Conservation (phyloP, 1,284 basidiomycete species). For the Ceratobasidium sp. region DNA sequence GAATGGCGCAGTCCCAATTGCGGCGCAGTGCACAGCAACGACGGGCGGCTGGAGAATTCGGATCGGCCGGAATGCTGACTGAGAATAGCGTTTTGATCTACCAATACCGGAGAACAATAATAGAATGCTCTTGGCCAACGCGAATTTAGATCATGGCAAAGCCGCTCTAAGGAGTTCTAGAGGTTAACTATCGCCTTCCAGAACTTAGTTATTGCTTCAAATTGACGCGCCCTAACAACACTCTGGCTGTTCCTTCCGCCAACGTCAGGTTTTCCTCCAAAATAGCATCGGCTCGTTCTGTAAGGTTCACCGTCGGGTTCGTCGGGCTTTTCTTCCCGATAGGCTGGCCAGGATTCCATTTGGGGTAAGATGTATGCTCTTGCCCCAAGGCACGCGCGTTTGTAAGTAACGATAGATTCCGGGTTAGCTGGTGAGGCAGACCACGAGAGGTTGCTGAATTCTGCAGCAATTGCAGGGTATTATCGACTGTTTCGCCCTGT, state of each 20-base stretch:
- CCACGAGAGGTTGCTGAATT: slow-evolving; percentile 28
- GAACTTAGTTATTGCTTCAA: not conserved
- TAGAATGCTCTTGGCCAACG: slow-evolving; percentile 29
- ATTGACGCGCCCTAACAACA: slow-evolving; percentile 22
- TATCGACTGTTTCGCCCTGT: slow-evolving; percentile 31
- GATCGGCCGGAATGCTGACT: slow-evolving; percentile 22
- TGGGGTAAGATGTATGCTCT: slow-evolving; percentile 19
- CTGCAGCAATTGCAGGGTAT: slow-evolving; percentile 32
- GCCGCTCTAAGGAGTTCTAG: not conserved
- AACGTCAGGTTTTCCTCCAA: slow-evolving; percentile 30
- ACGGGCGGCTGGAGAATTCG: slow-evolving; percentile 6
- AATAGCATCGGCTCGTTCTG: slow-evolving; percentile 2
- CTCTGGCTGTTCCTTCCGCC: slow-evolving; percentile 29
- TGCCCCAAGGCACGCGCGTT: slow-evolving; percentile 26
- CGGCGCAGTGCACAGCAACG: slow-evolving; percentile 31
- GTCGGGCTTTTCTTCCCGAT: slow-evolving; percentile 2
- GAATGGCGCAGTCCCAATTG: slow-evolving; percentile 9
- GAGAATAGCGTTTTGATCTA: not conserved
- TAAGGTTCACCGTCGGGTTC: not conserved
- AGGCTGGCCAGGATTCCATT: slow-evolving; percentile 29
- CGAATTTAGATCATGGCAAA: not conserved
- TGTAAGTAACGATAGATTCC: slow-evolving; percentile 25
- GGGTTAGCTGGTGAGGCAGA: slow-evolving; percentile 35
- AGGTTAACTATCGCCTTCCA: not conserved
- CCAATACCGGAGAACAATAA: slow-evolving; percentile 10